Percentiles rank a stretch among this genome's conserved stretches.
phyloP scores from a whole-genome alignment of 1,284 basidiomycete species.

The Neonothopanus nambi region DNA sequence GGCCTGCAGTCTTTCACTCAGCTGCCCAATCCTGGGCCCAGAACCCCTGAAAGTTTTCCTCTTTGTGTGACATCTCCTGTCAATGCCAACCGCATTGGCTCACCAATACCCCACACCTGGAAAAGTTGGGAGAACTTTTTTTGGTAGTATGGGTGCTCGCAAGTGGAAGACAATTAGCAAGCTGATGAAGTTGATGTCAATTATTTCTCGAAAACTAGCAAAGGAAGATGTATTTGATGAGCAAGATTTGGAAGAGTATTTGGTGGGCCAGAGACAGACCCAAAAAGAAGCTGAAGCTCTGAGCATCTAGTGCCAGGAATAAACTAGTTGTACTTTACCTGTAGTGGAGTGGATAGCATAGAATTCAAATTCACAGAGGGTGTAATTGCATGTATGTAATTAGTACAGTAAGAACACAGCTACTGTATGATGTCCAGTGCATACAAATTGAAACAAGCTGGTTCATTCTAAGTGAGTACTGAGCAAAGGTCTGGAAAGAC shows the following conservation, averaged over 20 bases:
- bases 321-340: too few species aligned
- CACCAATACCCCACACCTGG: slow-evolving; percentile 13
- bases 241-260: slow-evolving; percentile 15
- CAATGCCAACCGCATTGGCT: not conserved
- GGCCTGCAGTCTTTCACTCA: slow-evolving; percentile 52
- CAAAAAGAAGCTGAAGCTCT: too few species aligned
- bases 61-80: slow-evolving; percentile 19
- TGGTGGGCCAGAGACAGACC: too few species aligned
- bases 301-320: too few species aligned
- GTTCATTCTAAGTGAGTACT: too few species aligned
- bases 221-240: slow-evolving; percentile 30
- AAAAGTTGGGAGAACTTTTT: slow-evolving; percentile 55
- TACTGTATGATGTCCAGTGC: too few species aligned
- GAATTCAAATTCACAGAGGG: too few species aligned
- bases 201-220: slow-evolving; percentile 37
- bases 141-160: slow-evolving; percentile 26
- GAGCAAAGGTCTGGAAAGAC: too few species aligned
- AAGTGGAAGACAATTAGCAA: slow-evolving; percentile 29
- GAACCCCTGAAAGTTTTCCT: slow-evolving; percentile 1
- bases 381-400: too few species aligned
- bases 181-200: slow-evolving; percentile 45
- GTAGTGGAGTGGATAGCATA: too few species aligned
- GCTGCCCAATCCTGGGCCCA: slow-evolving; percentile 36
- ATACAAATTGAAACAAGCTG: too few species aligned
- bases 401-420: too few species aligned